These are phyloP conservation scores for Candolleomyces aberdarensis DNA, from an alignment of 768 basidiomycete genomes.

Conservation along the genomic window DNA sequence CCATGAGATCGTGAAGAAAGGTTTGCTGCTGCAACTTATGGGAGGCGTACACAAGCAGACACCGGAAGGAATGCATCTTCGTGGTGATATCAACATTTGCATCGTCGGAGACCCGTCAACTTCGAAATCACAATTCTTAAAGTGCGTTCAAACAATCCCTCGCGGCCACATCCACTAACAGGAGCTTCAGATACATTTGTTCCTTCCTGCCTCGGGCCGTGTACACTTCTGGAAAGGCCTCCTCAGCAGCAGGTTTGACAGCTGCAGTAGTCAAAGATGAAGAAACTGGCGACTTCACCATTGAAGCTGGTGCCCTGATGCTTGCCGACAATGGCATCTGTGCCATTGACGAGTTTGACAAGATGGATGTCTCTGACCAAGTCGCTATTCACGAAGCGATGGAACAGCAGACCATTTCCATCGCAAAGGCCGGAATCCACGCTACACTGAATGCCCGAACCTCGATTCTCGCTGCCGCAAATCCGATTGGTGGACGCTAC, in stretches of 20 bases:
- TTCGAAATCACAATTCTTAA: constrained; percentile 97
- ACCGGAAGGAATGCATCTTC: constrained; percentile 93
- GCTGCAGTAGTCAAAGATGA: constrained; percentile 98
- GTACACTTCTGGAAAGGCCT: constrained; percentile 99
- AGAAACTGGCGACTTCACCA: constrained; percentile 98
- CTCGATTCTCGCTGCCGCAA: constrained; percentile 95
- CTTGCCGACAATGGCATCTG: constrained; percentile 99
- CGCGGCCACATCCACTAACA: background rate
- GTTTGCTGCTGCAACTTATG: constrained; percentile 93
- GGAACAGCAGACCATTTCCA: constrained; percentile 99
- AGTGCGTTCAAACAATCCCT: constrained; percentile 50
- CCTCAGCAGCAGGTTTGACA: constrained; percentile 97
- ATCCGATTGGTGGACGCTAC: constrained; percentile 95
- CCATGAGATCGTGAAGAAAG: constrained; percentile 99
- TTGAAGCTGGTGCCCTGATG: constrained; percentile 99
- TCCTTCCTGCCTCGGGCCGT: constrained; percentile 97
- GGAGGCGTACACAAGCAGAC: constrained; percentile 98
- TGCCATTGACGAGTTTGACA: constrained; percentile 99
- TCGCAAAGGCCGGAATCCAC: constrained; percentile 98
- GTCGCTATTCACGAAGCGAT: constrained; percentile 99
- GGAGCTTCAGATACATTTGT: constrained; percentile 77
- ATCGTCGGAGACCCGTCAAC: constrained; percentile 97
- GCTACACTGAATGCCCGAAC: constrained; percentile 97
- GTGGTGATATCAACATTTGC: constrained; percentile 98
- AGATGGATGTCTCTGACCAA: constrained; percentile 98